Base-by-base conservation (phyloP, 352 stramenopile genomes). In the Saprolegnia parasitica region DNA sequence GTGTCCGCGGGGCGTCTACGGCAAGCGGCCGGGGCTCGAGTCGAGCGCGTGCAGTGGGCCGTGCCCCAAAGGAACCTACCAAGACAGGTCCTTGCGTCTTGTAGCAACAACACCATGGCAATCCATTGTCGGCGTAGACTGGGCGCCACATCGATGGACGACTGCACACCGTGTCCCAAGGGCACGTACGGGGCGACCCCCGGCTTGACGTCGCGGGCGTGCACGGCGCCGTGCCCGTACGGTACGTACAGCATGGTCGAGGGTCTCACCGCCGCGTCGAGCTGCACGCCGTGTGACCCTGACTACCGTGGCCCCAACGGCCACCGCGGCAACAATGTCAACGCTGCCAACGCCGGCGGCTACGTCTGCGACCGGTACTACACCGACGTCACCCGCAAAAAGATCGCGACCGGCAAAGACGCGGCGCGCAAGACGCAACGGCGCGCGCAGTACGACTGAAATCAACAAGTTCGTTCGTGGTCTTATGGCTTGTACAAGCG, bases 1-100 rank as follows among this genome's bases (percentile, higher is more conserved):
- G 50, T 93, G 84, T 57, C 84, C 84, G 9, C 83, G 83, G 9
- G 83, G 84, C 4, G 83, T 93, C 1, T 93, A 93, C 46, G 84
- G 84, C 16, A 80, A 87, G 49, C 86, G 77, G 21, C 80, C 81
- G 0, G 84, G 83, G 0, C 67, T 93, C 15, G 75, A 76, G 6
- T 84, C 84, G 4, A 86, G 79, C 29, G 78, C 79, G 50, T 93
- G 84, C 72, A 87, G 80, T 0, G 80, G 81, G 42, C 84, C 81
- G 68, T 91, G 83, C 57, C 83, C 83, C 4, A 90, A 89, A 65
- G 84, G 71, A 20, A 72, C 65, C 15, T 74, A 74, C 63, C 61
- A 72, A n/a, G 62, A 74, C 65, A 68, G 46, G 35, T 67, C 15
- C 9, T 10, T 67, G 35, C 8, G 20, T 24, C 29, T 29, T 61